A percentile compares a stretch with the other conserved stretches of the same genome.
These are phyloP conservation scores for Metschnikowia drakensbergensis DNA, from an alignment of 805 yeast genomes.

Conservation along the genomic window DNA sequence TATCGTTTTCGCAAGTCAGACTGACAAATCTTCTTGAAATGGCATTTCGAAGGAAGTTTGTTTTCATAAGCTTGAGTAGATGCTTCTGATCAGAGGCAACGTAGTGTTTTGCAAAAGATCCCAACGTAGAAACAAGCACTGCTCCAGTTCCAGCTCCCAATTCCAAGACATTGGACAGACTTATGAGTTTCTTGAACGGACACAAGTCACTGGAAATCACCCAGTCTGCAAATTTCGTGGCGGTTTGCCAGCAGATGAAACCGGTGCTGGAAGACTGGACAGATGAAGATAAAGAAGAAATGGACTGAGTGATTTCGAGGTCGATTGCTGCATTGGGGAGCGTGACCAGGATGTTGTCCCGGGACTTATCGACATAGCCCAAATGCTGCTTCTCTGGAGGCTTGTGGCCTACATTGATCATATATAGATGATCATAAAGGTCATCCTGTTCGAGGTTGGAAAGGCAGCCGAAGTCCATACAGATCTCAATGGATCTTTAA, in stretches of 20 bases:
- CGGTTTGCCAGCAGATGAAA: conserved; percentile 57
- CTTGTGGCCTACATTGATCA: conserved; percentile 26
- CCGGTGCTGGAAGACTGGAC: conserved; percentile 51
- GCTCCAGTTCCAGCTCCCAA: conserved; percentile 64
- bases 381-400: conserved; percentile 27
- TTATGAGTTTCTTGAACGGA: conserved; percentile 22
- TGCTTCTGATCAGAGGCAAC: conserved; percentile 59
- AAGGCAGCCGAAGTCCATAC: not conserved
- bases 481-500: not conserved
- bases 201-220: conserved; percentile 27
- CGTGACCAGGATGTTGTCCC: conserved; percentile 21
- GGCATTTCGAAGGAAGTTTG: conserved; percentile 44
- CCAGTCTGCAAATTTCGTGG: conserved; percentile 53
- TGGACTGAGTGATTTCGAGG: conserved; percentile 31
- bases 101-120: conserved; percentile 29
- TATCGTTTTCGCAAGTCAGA: conserved; percentile 6
- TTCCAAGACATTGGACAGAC: conserved; percentile 41
- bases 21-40: conserved; percentile 11
- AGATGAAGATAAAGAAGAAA: conserved; percentile 31
- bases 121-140: conserved; percentile 41
- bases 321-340: conserved; percentile 23
- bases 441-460: conserved; percentile 13
- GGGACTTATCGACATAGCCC: conserved; percentile 34
- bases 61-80: conserved; percentile 45
- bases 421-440: conserved; percentile 31